Base-by-base conservation (phyloP, 306 rosid genomes). In the Argentina anserina region DNA sequence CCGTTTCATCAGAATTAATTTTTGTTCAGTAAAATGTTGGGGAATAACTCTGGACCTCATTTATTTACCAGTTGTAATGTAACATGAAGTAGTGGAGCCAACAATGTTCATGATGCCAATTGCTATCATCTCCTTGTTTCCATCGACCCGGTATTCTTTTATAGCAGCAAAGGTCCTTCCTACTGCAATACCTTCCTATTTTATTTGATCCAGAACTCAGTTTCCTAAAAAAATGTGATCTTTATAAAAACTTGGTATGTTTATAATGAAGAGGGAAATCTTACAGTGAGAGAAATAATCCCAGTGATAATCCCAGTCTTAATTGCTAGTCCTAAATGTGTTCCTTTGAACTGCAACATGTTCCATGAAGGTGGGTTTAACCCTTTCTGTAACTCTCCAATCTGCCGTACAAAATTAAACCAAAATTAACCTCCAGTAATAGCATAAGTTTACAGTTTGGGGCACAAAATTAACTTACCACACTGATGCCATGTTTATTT, bases 61-160 rank as follows among this genome's bases (percentile, higher is more conserved):
- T 5, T 36, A 21, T 12, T 9, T 7, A 93, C 98, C 99, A 80
- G 99, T 91, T 62, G 99, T 94, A 14, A 94, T 86, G 29, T 91
- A 94, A 87, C 99, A 94, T 40, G 99, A 89, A 72, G 97, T 94
- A 80, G 74, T 68, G 60, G 99, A 94, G 81, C 99, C 99, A 76
- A 94, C 86, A 62, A 94, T 80, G 75, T 94, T 94, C 99, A 94
- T 94, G 59, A 88, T 73, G 28, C 99, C 99, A 20, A 94, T 94
- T 28, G 99, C 99, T 79, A 94, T 94, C 99, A 94, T 94, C 81
- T 94, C 99, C 69, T 94, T 94, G 80, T 94, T 94, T 78, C 99
- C 99, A 81, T 94, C 99, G 1, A 94, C 92, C 55, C 87, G 80
- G 72, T 94, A 94, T 70, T 87, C 90, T 83, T 82, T 89, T 6